Percentiles rank a stretch among this genome's conserved stretches.
Conservation (phyloP, 495 filamentous ascomycete species). For the Platismatia glauca region DNA sequence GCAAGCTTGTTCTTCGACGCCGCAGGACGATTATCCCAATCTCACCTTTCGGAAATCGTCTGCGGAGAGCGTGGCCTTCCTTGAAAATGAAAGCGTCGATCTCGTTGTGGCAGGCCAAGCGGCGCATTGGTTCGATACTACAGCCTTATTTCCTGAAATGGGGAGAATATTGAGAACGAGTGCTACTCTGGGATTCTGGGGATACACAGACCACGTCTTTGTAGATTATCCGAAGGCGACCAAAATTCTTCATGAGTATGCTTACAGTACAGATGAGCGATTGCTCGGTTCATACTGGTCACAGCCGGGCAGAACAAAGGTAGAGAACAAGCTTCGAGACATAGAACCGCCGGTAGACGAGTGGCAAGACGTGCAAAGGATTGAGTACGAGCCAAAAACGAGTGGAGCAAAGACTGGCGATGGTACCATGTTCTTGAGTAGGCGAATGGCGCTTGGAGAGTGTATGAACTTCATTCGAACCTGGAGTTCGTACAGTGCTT, state of each 20-base stretch:
- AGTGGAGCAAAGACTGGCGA: constrained; percentile 29
- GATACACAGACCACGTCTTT: constrained; percentile 53
- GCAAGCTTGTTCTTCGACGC: background rate
- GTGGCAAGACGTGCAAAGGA: constrained; percentile 43
- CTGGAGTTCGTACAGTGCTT: constrained; percentile 46
- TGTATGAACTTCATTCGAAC: constrained; percentile 49
- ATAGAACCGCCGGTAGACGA: constrained; percentile 41
- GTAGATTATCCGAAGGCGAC: constrained; percentile 41
- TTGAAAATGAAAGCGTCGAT: constrained; percentile 42
- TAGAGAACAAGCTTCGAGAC: constrained; percentile 39
- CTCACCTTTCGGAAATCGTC: constrained; percentile 38
- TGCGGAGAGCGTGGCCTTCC: constrained; percentile 44
- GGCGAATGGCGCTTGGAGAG: constrained; percentile 44
- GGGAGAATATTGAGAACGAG: constrained; percentile 37
- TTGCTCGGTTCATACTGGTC: constrained; percentile 49
- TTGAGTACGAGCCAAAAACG: constrained; percentile 48
- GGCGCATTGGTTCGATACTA: constrained; percentile 57
- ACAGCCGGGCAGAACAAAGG: constrained; percentile 47
- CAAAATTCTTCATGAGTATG: constrained; percentile 32
- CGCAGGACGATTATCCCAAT: constrained; percentile 28
- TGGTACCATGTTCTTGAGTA: constrained; percentile 42
- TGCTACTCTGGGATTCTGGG: constrained; percentile 49
- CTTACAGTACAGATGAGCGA: constrained; percentile 19
- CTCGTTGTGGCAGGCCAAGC: constrained; percentile 52
- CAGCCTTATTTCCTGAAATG: constrained; percentile 45